Conservation (phyloP, 257 asterid species). For the Solanum bulbocastanum region DNA sequence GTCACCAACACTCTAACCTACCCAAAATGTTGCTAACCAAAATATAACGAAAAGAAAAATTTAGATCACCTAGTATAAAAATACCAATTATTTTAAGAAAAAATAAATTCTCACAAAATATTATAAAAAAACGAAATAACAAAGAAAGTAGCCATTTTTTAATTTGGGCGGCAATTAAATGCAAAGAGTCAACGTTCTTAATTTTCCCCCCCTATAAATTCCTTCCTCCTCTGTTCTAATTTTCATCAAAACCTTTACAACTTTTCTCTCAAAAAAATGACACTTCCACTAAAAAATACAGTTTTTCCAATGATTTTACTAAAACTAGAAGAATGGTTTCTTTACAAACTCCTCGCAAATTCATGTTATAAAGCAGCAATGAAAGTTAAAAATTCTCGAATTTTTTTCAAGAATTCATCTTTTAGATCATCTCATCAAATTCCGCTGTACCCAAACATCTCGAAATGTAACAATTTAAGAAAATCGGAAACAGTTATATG, state of each 20-base stretch:
- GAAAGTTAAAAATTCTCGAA: conserved; percentile 40
- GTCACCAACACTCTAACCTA: conserved; percentile 23
- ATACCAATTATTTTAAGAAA: background rate
- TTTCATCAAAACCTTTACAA: conserved; percentile 10
- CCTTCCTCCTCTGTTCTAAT: conserved; percentile 8
- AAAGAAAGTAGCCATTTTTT: background rate
- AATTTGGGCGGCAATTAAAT: conserved; percentile 35
- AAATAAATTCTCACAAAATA: background rate
- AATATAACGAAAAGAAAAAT: background rate
- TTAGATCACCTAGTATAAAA: background rate
- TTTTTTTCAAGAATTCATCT: conserved; percentile 24
- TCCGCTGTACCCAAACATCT: conserved; percentile 24
- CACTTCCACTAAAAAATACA: conserved; percentile 27
- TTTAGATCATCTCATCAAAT: conserved; percentile 11
- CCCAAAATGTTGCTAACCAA: conserved; percentile 4
- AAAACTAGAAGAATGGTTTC: conserved; percentile 40
- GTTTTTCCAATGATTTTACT: conserved; percentile 54
- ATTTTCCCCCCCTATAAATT: conserved; percentile 38
- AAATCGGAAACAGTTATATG: conserved; percentile 43
- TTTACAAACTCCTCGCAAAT: conserved; percentile 51
- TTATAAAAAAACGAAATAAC: background rate
- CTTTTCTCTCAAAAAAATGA: conserved; percentile 3
- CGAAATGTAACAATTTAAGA: conserved; percentile 24
- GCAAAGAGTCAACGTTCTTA: conserved; percentile 7
- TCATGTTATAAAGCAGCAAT: conserved; percentile 59